A percentile compares a stretch with the other conserved stretches of the same genome.
Evolutionary conservation across 306 rosid species (phyloP).

Genomic region (Fagus sylvatica): DNA sequence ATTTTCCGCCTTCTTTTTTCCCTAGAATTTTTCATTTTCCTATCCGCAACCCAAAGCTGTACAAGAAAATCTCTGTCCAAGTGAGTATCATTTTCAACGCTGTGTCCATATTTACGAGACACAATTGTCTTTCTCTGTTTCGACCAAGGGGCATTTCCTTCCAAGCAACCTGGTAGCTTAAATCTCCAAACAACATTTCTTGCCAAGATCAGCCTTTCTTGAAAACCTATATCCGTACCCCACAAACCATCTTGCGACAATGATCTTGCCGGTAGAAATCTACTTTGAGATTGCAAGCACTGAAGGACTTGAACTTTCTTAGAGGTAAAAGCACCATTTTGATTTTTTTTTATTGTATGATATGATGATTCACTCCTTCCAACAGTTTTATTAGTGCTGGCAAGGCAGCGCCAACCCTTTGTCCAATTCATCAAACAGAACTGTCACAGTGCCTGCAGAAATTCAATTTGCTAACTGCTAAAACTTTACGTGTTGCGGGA

Average conservation of each 20-base stretch:
- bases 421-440: slow-evolving; percentile 42
- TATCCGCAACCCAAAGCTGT: slow-evolving; percentile 66
- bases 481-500: neutral
- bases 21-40: slow-evolving; percentile 27
- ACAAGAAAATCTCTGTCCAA: slow-evolving; percentile 59
- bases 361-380: slow-evolving; percentile 6
- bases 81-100: slow-evolving; percentile 19
- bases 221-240: slow-evolving; percentile 19
- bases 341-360: neutral
- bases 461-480: slow-evolving; percentile 3
- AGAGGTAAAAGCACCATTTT: neutral
- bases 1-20: slow-evolving; percentile 28
- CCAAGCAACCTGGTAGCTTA: neutral
- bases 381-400: slow-evolving; percentile 10
- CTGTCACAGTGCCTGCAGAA: slow-evolving; percentile 3
- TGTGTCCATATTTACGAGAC: slow-evolving; percentile 47
- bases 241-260: neutral
- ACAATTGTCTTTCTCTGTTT: neutral
- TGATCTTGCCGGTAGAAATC: slow-evolving; percentile 1
- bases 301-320: slow-evolving; percentile 1
- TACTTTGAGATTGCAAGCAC: slow-evolving; percentile 17
- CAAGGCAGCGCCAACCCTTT: slow-evolving; percentile 17
- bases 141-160: slow-evolving; percentile 14
- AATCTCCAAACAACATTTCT: slow-evolving; percentile 16
- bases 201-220: neutral